Evolutionary conservation across 208 protist species (phyloP), one percentile per base, ranked within the genome.

Genomic region (Acanthamoeba healyi): DNA sequence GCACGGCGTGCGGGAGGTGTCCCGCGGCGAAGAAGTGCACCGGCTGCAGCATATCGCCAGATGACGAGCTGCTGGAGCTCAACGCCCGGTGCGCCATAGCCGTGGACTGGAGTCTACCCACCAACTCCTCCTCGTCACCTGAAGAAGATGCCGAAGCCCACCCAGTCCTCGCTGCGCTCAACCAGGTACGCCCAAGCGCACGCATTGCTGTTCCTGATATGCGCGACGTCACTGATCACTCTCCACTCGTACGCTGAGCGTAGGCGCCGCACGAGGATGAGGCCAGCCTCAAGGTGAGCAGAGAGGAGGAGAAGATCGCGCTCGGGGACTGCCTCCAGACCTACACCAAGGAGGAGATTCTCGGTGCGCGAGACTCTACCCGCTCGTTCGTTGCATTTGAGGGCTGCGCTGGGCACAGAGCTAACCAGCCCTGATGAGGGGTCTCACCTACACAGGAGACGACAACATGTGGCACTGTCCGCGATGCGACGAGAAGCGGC

Each of bases 391-490:
- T 15, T 6, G 49, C 49, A 15, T 15, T 6, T 79, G 36, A 22
- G 6, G 10, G 26, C 7, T 9, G n/a, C n/a, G n/a, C n/a, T n/a
- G n/a, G n/a, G n/a, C n/a, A n/a, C n/a, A n/a, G n/a, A n/a, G n/a
- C n/a, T n/a, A n/a, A n/a, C n/a, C n/a, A n/a, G n/a, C n/a, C n/a
- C n/a, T n/a, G n/a, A n/a, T n/a, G n/a, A n/a, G n/a, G n/a, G n/a
- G n/a, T n/a, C n/a, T n/a, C n/a, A n/a, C n/a, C n/a, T n/a, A n/a
- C 22, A 54, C 24, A 90, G 58, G 54, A 2, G 82, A 90, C 26
- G 82, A 90, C 22, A 70, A 90, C 54, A 70, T 42, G 82, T 90
- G 82, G 82, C 34, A 72, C 36, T 90, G 82, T 36, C 82, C 82
- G 24, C 19, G 6, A n/a, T 90, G 82, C 34, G 15, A 90, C 22